These are phyloP conservation scores for Sarocladium brachiariae DNA, from an alignment of 2,329 filamentous ascomycete genomes.

Conservation along the genomic window DNA sequence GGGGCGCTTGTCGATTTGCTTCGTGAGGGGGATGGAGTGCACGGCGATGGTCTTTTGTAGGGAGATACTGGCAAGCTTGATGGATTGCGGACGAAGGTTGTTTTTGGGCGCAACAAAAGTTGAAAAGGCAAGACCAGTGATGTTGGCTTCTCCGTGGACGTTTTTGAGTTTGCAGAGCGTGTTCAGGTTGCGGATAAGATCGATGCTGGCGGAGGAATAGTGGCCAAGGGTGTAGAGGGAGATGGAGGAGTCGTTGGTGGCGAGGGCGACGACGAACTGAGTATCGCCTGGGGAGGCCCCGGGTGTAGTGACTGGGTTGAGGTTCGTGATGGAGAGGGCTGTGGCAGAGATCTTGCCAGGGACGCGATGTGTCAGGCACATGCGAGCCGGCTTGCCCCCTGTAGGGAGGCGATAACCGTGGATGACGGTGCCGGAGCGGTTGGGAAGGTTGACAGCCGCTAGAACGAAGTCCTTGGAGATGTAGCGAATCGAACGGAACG, in stretches of 20 bases:
- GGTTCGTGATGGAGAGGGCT: constrained; percentile 67
- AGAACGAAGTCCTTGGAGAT: constrained; percentile 51
- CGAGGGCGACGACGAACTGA: constrained; percentile 75
- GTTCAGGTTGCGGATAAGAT: constrained; percentile 45
- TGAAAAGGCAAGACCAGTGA: constrained; percentile 54
- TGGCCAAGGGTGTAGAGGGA: constrained; percentile 73
- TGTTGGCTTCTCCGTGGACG: constrained; percentile 46
- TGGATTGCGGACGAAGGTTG: constrained; percentile 28
- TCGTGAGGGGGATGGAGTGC: constrained; percentile 66
- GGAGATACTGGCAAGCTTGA: constrained; percentile 76
- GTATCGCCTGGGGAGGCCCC: constrained; percentile 51
- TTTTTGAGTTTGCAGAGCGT: constrained; percentile 46
- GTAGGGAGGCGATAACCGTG: constrained; percentile 46
- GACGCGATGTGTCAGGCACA: constrained; percentile 50
- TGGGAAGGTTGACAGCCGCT: constrained; percentile 52
- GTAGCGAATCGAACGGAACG: constrained; percentile 53
- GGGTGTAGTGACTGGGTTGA: constrained; percentile 49
- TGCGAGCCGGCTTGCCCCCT: constrained; percentile 33
- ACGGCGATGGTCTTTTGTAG: constrained; percentile 74
- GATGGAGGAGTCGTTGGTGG: constrained; percentile 73
- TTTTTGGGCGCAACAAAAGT: constrained; percentile 47
- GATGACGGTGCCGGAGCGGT: constrained; percentile 49
- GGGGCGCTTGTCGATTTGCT: constrained; percentile 29
- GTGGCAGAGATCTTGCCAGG: constrained; percentile 65
- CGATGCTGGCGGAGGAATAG: constrained; percentile 36